Evolutionary conservation across 225 moss, liverwort and hornwort species (phyloP).

Genomic region (Bryum argenteum): DNA sequence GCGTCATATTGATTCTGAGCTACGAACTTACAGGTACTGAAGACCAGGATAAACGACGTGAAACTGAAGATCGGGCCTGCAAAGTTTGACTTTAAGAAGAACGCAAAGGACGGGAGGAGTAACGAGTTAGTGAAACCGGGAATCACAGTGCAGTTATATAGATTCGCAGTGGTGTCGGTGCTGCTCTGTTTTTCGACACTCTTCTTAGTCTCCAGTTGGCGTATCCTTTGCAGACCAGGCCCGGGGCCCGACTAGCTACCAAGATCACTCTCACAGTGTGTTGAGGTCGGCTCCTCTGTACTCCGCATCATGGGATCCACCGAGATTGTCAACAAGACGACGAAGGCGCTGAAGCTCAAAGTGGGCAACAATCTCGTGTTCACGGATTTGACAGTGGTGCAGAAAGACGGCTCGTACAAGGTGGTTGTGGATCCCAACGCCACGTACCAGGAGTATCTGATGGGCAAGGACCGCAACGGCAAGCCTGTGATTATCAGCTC

Average conservation of each 20-base stretch:
- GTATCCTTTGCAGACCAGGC: slow-evolving; percentile 32
- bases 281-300: too few species aligned
- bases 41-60: slow-evolving; percentile 32
- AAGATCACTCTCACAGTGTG: too few species aligned
- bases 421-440: slow-evolving; percentile 52
- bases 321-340: slow-evolving; percentile 46
- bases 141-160: slow-evolving; percentile 20
- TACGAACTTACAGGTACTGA: slow-evolving; percentile 27
- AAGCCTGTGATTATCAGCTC: slow-evolving; percentile 47
- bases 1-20: too few species aligned
- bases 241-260: rapidly evolving
- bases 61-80: slow-evolving; percentile 24
- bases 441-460: slow-evolving; percentile 54
- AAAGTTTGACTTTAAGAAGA: slow-evolving; percentile 30
- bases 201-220: slow-evolving; percentile 38
- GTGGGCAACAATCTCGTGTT: slow-evolving; percentile 55
- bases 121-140: slow-evolving; percentile 12
- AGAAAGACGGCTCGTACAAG: not conserved
- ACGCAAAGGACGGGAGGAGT: slow-evolving; percentile 24
- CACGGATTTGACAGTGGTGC: slow-evolving; percentile 40
- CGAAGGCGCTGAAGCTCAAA: slow-evolving; percentile 36
- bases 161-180: slow-evolving; percentile 23
- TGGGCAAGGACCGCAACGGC: slow-evolving; percentile 57
- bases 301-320: slow-evolving; percentile 39
- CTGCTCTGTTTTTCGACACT: slow-evolving; percentile 42